Conservation (phyloP, 139 green algal species). For the Micromonas pusilla region DNA sequence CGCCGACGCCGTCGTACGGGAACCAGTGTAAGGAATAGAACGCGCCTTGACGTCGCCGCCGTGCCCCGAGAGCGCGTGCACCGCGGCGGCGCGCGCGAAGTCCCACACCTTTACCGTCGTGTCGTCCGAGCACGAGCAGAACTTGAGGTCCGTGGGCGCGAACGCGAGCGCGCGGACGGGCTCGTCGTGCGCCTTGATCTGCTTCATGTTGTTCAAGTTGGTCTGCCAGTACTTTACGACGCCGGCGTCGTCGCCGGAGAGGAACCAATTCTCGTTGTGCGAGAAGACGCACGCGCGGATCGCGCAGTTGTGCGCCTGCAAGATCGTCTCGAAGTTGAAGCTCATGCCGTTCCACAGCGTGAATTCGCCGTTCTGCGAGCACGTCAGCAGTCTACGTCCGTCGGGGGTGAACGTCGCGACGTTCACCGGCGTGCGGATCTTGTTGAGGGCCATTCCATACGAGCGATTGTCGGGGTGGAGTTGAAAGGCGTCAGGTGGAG, state of each 20-base stretch:
- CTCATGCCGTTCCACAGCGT: conserved; percentile 74
- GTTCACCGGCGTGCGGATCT: conserved; percentile 46
- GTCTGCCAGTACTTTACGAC: conserved; percentile 66
- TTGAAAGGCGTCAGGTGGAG: no score
- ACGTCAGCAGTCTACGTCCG: conserved; percentile 74
- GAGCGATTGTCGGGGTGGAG: no score
- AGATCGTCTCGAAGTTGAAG: conserved; percentile 82
- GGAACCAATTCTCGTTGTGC: conserved; percentile 67
- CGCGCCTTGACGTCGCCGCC: conserved; percentile 86
- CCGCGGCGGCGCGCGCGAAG: conserved; percentile 47
- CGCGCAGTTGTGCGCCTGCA: conserved; percentile 71
- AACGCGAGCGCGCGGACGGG: conserved; percentile 55
- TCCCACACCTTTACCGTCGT: conserved; percentile 73
- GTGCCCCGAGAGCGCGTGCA: conserved; percentile 65
- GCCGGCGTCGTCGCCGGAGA: conserved; percentile 71
- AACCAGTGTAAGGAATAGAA: no score
- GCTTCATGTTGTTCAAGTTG: conserved; percentile 60
- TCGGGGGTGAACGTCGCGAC: conserved; percentile 74
- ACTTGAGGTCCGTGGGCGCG: conserved; percentile 74
- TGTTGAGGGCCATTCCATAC: conserved; percentile 43
- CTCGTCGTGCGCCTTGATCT: conserved; percentile 57
- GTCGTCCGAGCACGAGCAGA: conserved; percentile 77
- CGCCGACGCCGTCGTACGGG: no score
- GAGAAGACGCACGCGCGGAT: conserved; percentile 62
- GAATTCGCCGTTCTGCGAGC: conserved; percentile 77